Evolutionary conservation across 1,284 basidiomycete genomes (phyloP), one percentile per base, ranked within the genome.

Genomic region (Wolfiporia cocos): DNA sequence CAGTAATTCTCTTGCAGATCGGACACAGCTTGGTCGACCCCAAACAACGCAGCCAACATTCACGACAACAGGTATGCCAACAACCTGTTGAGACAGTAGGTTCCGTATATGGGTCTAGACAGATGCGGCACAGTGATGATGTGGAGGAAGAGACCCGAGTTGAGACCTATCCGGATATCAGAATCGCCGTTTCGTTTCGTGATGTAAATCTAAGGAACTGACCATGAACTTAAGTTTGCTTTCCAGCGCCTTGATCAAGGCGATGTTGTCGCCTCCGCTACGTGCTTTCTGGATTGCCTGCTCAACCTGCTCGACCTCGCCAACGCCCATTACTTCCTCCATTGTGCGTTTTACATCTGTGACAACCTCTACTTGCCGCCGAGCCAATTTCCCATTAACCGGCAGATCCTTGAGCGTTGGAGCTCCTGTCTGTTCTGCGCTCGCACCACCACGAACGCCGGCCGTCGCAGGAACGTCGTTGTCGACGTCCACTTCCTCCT

Each of bases 41-140:
- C 33, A 89, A 67, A 57, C 86, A 88, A 9, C 78, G 76, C 34
- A 89, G 60, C 86, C 86, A 89, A 56, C 86, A 89, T 55, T 78
- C 77, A 32, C 78, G 67, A 58, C 86, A 89, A 51, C 82, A 88
- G 0, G 84, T 84, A 55, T 89, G 86, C 86, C 86, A 89, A 57
- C 86, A 89, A 3, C 85, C 86, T 0, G 83, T 86, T n/a, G 84
- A 86, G 3, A 80, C 74, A 0, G 85, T 86, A 0, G 86, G 82
- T 47, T 89, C 86, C 1, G 67, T 71, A 50, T 86, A 87, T 1
- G 79, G 71, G 40, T 87, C 86, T 6, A 89, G 63, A 51, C 86
- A 89, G 42, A 89, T 86, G 18, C 86, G 78, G 59, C 85, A 89
- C 1, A 78, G 65, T 3, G 72, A 58, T 3, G 73, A 65, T 5